Base-by-base conservation (phyloP, 306 rosid genomes). In the Albizia julibrissin region DNA sequence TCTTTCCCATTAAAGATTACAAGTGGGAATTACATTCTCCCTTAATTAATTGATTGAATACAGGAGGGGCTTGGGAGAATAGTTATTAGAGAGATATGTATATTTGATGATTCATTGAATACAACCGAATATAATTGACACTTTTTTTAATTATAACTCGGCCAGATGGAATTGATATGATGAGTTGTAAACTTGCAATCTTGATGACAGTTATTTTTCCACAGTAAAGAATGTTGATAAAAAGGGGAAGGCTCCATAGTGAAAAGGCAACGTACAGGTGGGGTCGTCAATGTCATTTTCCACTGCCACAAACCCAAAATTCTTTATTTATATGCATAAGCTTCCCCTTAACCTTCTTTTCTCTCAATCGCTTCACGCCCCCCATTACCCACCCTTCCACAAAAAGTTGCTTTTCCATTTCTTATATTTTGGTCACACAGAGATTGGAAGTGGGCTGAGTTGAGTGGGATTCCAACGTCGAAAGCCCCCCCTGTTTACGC, bases 381-480 rank as follows among this genome's bases (percentile, higher is more conserved):
- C 62, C 27, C 11, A 56, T 56, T 56, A 19, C 31, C 31, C 65
- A 9, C 16, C 42, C 6, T 59, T 27, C 27, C 3, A 39, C 7
- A 59, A 78, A 80, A 82, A 85, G 82, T 49, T 59, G 72, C 69
- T 11, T 42, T 74, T 58, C 46, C 37, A 77, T 72, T 64, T 26
- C 31, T 27, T 62, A 26, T 8, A n/a, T 58, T 22, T 58, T 61
- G n/a, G 8, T 31, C 18, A 13, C 1, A 24, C 5, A 8, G 4
- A 40, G 21, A 87, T 27, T n/a, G 64, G 49, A 34, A 59, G 82
- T 62, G 82, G 56, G 46, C 74, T 58, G 65, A 52, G 79, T 43
- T 44, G 46, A 72, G 91, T 86, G 94, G 87, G 86, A 76, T 85
- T 88, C 94, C 93, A 65, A 88, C 93, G 93, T 87, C 87, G 86